Conservation (phyloP, 2,329 filamentous ascomycete species). For the Nothophoma quercina region DNA sequence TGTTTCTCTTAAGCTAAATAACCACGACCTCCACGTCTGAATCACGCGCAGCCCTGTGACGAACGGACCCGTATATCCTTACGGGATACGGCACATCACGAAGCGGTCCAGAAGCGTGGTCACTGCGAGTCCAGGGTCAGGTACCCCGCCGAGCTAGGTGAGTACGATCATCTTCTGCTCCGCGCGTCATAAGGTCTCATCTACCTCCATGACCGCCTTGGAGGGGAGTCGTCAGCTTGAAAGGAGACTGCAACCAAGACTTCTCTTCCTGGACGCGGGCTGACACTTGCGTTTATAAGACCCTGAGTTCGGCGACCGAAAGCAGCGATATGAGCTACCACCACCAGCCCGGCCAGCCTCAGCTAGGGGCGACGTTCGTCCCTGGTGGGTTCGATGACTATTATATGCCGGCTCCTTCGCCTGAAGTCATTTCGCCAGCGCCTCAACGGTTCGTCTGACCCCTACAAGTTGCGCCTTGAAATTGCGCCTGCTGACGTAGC, state of each 20-base stretch:
- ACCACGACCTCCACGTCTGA: not conserved
- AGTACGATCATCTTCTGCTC: constrained; percentile 31
- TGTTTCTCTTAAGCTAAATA: too few relatives aligned
- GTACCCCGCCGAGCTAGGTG: constrained; percentile 39
- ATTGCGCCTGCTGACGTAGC: constrained; percentile 44
- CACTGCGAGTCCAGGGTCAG: constrained; percentile 27
- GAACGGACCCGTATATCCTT: constrained; percentile 5
- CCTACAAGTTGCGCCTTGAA: constrained; percentile 26
- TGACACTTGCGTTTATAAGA: constrained; percentile 34
- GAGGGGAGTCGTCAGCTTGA: constrained; percentile 22
- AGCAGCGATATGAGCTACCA: constrained; percentile 46
- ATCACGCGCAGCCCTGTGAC: not conserved
- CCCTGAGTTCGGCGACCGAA: constrained; percentile 18
- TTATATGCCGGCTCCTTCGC: constrained; percentile 64
- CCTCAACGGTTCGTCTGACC: constrained; percentile 68
- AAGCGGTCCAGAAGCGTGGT: constrained; percentile 23
- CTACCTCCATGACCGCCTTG: constrained; percentile 27
- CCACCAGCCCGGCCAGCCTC: constrained; percentile 46
- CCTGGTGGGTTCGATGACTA: constrained; percentile 73
- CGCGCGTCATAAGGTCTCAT: constrained; percentile 34
- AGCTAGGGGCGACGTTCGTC: constrained; percentile 67
- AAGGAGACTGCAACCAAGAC: constrained; percentile 21
- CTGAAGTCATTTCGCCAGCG: constrained; percentile 72
- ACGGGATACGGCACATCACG: constrained; percentile 21
- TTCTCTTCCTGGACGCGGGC: constrained; percentile 33